Base-by-base conservation (phyloP, 345 rosid genomes). In the Clarkia xantiana region DNA sequence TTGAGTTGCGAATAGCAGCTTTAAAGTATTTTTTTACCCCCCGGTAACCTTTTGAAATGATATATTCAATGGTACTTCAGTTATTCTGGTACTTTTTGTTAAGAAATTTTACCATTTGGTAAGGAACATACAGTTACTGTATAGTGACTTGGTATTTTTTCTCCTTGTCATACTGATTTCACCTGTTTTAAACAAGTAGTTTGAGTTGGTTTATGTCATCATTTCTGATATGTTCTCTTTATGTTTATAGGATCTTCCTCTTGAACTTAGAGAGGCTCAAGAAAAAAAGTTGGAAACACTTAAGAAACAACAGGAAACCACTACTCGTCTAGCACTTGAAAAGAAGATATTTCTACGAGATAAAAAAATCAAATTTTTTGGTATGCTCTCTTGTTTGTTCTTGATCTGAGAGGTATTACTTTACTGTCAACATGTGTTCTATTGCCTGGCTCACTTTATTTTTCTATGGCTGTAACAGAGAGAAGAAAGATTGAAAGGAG, bases 401-500 rank as follows among this genome's bases (percentile, higher is more conserved):
- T 25, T 9, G 40, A 14, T 29, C 42, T 14, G 40, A 29, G 16
- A 18, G 4, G 18, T 34, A 55, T 17, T 22, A 11, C 17, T 5
- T 19, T 22, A 10, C 14, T 9, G 44, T 17, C 12, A 34, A 50
- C 1, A 40, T 42, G 6, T 23, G 11, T 52, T 11, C 12, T 60
- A 11, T 13, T 17, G 14, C 10, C 12, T 58, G 22, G 36, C 42
- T 16, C 14, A 29, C 36, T 29, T 5, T 39, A 23, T 38, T 11
- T 1, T 38, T 25, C n/a, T n/a, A 61, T 14, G 15, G 8, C 34
- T 49, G 64, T 46, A 57, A 47, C 45, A 87, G 99, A 93, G 65
- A 77, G 99, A 63, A 84, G 97, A 67, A 93, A 87, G 78, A 64
- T 87, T 7, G 97, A 87, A 56, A 78, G 99, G 56, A 74, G 88